A percentile compares a stretch with the other conserved stretches of the same genome.
Conservation (phyloP, 108 stramenopile genomes). For the Fragilariopsis cylindrus region DNA sequence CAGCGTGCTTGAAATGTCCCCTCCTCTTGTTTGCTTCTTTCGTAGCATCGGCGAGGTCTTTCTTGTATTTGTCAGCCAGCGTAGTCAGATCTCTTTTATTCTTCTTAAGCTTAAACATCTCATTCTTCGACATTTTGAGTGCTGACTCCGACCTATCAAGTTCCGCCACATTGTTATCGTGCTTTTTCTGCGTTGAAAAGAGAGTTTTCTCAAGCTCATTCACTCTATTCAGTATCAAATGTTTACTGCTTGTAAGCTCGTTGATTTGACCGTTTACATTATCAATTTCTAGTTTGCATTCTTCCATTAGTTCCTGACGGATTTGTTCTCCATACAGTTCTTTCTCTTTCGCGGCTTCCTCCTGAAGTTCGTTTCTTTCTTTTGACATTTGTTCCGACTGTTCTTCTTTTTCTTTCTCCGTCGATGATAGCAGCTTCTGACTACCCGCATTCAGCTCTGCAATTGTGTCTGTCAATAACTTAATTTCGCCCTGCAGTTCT, state of each 20-base stretch:
- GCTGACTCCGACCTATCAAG: conserved; percentile 3
- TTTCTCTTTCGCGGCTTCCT: conserved; percentile 8
- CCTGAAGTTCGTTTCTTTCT: conserved; percentile 23
- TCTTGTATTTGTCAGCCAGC: conserved; percentile 19
- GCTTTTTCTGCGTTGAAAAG: conserved; percentile 1
- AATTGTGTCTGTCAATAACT: conserved; percentile 17
- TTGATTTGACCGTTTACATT: not conserved
- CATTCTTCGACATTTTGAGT: conserved; percentile 25
- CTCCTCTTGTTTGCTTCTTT: conserved; percentile 24
- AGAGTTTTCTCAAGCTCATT: conserved; percentile 3
- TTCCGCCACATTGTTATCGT: conserved; percentile 17
- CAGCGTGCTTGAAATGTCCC: conserved; percentile 11
- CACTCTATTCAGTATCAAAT: not conserved
- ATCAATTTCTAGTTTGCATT: conserved; percentile 22
- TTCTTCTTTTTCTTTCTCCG: conserved; percentile 24
- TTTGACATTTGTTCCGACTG: conserved; percentile 15
- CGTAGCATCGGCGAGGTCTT: conserved; percentile 8
- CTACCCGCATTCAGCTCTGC: conserved; percentile 13
- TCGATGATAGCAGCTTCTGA: conserved; percentile 1
- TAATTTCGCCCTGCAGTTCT: conserved; percentile 30
- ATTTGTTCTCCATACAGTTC: conserved; percentile 15
- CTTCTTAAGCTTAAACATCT: conserved; percentile 27
- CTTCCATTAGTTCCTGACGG: conserved; percentile 20
- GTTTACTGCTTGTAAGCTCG: not conserved
- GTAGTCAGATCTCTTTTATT: conserved; percentile 20